phyloP scores from a whole-genome alignment of 1,139 yeast species.

The Arxiozyma slooffiae region DNA sequence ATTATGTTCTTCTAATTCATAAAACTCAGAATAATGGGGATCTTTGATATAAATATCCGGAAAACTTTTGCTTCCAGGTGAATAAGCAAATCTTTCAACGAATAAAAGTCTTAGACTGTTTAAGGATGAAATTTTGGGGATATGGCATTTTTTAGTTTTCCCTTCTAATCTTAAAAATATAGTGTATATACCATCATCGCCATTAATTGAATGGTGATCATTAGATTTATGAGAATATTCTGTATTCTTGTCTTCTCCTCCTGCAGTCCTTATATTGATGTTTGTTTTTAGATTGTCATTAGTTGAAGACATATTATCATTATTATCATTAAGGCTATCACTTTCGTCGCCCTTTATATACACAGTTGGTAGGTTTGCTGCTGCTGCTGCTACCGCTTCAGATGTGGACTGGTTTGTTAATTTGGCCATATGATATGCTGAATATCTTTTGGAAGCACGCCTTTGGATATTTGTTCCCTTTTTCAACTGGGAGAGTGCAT shows the following conservation, averaged over 20 bases:
- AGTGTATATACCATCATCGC: conserved; percentile 11
- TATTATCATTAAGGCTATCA: not conserved
- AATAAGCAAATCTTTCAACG: conserved; percentile 78
- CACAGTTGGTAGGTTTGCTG: conserved; percentile 14
- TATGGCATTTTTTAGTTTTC: conserved; percentile 50
- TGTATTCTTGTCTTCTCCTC: not conserved
- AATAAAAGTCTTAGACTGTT: conserved; percentile 64
- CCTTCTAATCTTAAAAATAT: conserved; percentile 51
- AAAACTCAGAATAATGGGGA: conserved; percentile 47
- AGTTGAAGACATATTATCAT: not conserved
- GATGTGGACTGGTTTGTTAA: conserved; percentile 42
- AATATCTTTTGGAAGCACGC: conserved; percentile 77
- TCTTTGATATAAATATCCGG: conserved; percentile 79
- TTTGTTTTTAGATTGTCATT: not conserved
- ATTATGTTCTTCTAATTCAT: conserved; percentile 68
- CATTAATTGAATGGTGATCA: not conserved
- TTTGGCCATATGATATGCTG: conserved; percentile 87
- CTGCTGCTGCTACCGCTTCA: conserved; percentile 29
- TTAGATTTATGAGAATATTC: not conserved
- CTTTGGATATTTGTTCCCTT: conserved; percentile 75
- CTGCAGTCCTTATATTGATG: not conserved
- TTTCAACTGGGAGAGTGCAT: conserved; percentile 63
- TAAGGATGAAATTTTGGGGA: conserved; percentile 46
- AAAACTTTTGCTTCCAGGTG: conserved; percentile 60
- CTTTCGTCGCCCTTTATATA: not conserved